Conservation (phyloP, 2,329 filamentous ascomycete species). For the Camptophora hylomeconis region DNA sequence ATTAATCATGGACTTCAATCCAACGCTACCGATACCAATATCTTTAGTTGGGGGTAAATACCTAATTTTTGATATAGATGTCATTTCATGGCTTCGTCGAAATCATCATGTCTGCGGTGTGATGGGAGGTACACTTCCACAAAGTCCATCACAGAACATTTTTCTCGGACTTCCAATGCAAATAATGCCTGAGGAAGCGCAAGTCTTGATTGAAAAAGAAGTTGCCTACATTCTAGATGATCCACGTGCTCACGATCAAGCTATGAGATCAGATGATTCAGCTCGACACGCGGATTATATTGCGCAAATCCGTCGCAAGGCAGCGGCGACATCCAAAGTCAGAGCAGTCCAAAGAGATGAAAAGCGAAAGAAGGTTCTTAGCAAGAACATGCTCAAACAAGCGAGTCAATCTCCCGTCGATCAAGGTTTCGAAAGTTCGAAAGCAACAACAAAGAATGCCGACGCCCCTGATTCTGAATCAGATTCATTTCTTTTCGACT, state of each 20-base stretch:
- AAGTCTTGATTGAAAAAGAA: constrained; percentile 62
- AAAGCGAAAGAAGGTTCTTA: too few relatives aligned
- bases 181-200: constrained; percentile 80
- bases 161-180: constrained; percentile 82
- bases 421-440: neutral
- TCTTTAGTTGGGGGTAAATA: constrained; percentile 69
- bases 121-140: constrained; percentile 74
- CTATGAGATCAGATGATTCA: constrained; percentile 46
- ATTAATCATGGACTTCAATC: constrained; percentile 21
- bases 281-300: constrained; percentile 51
- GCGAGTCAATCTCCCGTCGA: neutral
- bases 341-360: constrained; percentile 4
- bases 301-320: too few relatives aligned
- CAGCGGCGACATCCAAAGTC: constrained; percentile 12
- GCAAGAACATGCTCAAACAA: neutral
- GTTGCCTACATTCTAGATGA: constrained; percentile 75
- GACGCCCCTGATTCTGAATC: constrained; percentile 1
- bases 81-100: constrained; percentile 64
- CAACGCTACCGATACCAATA: constrained; percentile 56
- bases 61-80: constrained; percentile 77
- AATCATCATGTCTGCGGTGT: constrained; percentile 75
- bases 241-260: constrained; percentile 52
- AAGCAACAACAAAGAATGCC: neutral
- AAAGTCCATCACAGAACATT: constrained; percentile 87
- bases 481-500: constrained; percentile 1